phyloP scores from a whole-genome alignment of 306 rosid species.

The Cucurbita moschata region DNA sequence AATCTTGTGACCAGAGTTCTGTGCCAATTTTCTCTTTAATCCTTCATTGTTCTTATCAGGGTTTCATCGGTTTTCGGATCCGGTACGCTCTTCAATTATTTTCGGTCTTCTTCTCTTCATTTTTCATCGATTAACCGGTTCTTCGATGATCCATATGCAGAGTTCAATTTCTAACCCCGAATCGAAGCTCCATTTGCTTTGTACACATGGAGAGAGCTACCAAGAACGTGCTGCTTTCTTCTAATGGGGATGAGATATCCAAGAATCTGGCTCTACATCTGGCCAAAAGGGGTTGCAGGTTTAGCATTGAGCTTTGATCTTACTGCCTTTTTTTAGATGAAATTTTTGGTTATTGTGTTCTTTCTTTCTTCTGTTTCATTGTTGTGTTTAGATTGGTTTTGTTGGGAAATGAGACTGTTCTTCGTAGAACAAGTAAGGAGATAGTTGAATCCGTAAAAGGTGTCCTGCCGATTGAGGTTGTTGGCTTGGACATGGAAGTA shows the following conservation, averaged over 20 bases:
- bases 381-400: constrained; percentile 43
- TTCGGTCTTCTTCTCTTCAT: no score
- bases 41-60: no score
- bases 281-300: constrained; percentile 87
- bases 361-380: neutral
- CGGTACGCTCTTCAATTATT: no score
- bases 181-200: neutral
- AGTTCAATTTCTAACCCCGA: no score
- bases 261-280: constrained; percentile 45
- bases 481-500: constrained; percentile 47
- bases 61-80: no score
- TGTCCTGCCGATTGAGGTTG: constrained; percentile 26
- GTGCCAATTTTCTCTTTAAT: no score
- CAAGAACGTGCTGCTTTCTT: constrained; percentile 53
- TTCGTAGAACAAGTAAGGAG: constrained; percentile 15
- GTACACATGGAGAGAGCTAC: constrained; percentile 9
- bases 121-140: no score
- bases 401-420: constrained; percentile 44
- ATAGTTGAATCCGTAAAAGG: constrained; percentile 24
- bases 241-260: constrained; percentile 55
- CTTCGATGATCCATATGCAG: no score
- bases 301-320: neutral
- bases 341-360: neutral
- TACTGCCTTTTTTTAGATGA: neutral
- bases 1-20: no score